Evolutionary conservation across 306 rosid genomes (phyloP).

Genomic region (Trifolium fragiferum): DNA sequence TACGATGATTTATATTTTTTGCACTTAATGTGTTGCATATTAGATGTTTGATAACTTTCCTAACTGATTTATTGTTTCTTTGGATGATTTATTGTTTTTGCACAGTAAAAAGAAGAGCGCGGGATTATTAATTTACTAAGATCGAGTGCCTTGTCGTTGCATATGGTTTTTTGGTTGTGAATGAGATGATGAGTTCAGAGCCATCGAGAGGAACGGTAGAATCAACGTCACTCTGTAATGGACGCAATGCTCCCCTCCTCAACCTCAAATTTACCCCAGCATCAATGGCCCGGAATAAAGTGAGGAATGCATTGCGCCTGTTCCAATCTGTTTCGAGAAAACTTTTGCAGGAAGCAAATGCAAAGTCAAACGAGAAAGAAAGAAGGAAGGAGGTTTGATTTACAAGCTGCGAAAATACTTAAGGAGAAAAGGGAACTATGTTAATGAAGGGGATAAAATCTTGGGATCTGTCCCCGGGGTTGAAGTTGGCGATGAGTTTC

Average conservation of each 20-base stretch:
- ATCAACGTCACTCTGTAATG: no score
- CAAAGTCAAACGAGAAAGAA: constrained; percentile 48
- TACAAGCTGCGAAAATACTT: constrained; percentile 60
- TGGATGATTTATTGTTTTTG: no score
- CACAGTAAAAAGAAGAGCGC: no score
- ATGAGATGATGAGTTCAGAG: no score
- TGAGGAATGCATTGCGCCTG: constrained; percentile 75
- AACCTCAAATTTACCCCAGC: no score
- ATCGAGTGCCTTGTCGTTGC: no score
- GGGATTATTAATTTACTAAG: no score
- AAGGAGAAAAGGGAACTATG: constrained; percentile 62
- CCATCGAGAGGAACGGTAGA: no score
- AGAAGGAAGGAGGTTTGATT: constrained; percentile 65
- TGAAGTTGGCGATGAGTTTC: constrained; percentile 95
- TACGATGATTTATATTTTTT: no score
- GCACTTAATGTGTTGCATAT: no score
- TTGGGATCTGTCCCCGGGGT: constrained; percentile 84
- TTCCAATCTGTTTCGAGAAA: constrained; percentile 77
- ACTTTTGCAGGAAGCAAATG: constrained; percentile 73
- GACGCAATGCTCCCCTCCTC: not conserved
- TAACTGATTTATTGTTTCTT: not conserved
- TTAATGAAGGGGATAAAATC: constrained; percentile 69
- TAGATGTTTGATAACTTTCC: no score
- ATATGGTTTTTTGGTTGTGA: no score
- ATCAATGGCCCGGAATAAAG: constrained; percentile 62